Evolutionary conservation across 2,329 filamentous ascomycete species (phyloP).

Genomic region (Arthrobotrys entomopaga): DNA sequence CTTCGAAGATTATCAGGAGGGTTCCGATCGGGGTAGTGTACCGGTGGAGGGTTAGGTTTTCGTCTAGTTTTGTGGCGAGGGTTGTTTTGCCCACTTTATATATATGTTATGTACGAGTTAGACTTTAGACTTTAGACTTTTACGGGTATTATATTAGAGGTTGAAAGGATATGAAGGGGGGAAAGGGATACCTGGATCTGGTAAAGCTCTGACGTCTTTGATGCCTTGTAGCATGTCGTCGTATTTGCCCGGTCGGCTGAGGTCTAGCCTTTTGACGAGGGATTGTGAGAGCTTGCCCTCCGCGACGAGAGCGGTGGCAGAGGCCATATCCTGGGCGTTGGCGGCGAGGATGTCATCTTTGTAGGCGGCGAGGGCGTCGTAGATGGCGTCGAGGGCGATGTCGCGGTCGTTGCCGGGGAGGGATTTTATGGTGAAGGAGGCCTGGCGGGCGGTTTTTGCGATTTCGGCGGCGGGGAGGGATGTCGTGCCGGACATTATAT

Average conservation of each 20-base stretch:
- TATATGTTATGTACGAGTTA: background rate
- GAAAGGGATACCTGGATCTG: conserved; percentile 78
- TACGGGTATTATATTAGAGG: conserved; percentile 36
- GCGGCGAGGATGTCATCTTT: conserved; percentile 83
- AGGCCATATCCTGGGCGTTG: conserved; percentile 82
- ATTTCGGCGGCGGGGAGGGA: conserved; percentile 59
- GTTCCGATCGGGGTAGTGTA: conserved; percentile 95
- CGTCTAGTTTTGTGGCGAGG: conserved; percentile 84
- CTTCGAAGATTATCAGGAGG: conserved; percentile 98
- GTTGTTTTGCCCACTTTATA: conserved; percentile 82
- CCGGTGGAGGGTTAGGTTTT: conserved; percentile 83
- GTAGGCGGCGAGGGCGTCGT: conserved; percentile 76
- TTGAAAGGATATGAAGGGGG: background rate
- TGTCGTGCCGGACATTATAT: conserved; percentile 39
- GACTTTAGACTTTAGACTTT: background rate
- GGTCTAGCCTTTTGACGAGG: conserved; percentile 82
- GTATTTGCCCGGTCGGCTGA: conserved; percentile 88
- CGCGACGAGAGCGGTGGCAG: conserved; percentile 77
- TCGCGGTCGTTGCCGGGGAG: conserved; percentile 81
- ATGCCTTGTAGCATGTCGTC: conserved; percentile 98
- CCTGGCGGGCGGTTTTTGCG: conserved; percentile 60
- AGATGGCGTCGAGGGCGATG: conserved; percentile 82
- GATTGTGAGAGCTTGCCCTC: conserved; percentile 81
- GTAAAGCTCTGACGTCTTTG: conserved; percentile 81
- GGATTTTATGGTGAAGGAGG: conserved; percentile 84